Percentiles rank a stretch among this genome's conserved stretches.
Conservation (phyloP, 1,139 yeast species). For the Yamadazyma epiphylla region DNA sequence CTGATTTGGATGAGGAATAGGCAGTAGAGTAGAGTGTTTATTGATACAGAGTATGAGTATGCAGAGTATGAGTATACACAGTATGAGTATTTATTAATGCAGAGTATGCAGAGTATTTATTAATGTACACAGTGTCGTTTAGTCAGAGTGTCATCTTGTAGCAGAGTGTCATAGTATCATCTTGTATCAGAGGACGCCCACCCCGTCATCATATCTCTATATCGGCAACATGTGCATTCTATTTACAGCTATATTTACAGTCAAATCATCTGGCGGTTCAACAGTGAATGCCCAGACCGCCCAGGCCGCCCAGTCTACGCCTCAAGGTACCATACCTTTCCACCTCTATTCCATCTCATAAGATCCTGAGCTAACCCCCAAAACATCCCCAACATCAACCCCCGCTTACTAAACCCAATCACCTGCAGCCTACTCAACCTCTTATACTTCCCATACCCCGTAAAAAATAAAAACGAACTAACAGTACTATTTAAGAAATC, state of each 20-base stretch:
- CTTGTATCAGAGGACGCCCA: no score
- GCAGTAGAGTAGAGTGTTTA: constrained; percentile 26
- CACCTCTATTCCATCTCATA: constrained; percentile 55
- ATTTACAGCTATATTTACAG: constrained; percentile 2
- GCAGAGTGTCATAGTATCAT: no score
- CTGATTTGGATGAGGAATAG: constrained; percentile 74
- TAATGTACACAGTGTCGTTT: no score
- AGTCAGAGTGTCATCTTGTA: no score
- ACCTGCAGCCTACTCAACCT: constrained; percentile 47
- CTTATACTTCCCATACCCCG: constrained; percentile 43
- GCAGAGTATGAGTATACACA: no score
- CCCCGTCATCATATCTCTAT: no score
- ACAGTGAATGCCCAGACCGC: no score
- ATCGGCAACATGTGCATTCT: no score
- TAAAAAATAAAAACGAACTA: constrained; percentile 51
- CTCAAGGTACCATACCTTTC: constrained; percentile 59
- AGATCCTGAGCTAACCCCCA: constrained; percentile 67
- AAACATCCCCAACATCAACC: constrained; percentile 53
- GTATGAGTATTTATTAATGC: constrained; percentile 2
- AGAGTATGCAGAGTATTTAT: neutral
- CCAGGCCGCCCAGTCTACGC: no score
- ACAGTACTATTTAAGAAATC: constrained; percentile 62
- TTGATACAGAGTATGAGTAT: constrained; percentile 11
- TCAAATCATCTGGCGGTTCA: no score
- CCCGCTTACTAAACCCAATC: constrained; percentile 46